Percentiles rank a stretch among this genome's conserved stretches.
These are phyloP conservation scores for Colletotrichum sp. DNA, from an alignment of 2,329 filamentous ascomycete genomes.

Conservation along the genomic window DNA sequence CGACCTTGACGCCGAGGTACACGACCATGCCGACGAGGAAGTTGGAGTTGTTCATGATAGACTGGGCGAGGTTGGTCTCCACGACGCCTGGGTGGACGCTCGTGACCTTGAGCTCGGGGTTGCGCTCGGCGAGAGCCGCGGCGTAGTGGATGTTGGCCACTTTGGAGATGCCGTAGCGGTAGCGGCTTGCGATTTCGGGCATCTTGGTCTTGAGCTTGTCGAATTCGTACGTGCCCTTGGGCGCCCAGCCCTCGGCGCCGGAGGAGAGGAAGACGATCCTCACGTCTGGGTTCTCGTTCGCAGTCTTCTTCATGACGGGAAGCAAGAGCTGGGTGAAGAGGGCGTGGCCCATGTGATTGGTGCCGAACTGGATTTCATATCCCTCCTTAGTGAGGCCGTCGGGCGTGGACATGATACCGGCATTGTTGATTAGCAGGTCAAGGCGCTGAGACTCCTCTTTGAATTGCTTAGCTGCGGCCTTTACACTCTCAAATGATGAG, in stretches of 20 bases:
- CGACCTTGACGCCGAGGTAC: constrained; percentile 78
- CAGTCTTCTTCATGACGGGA: constrained; percentile 27
- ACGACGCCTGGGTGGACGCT: constrained; percentile 36
- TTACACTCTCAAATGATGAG: constrained; percentile 18
- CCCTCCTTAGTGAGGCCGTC: constrained; percentile 30
- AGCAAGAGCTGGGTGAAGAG: constrained; percentile 28
- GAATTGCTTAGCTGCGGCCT: constrained; percentile 17
- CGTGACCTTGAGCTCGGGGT: constrained; percentile 30
- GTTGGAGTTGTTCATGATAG: constrained; percentile 80
- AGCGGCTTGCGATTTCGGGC: constrained; percentile 24
- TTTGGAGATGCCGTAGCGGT: constrained; percentile 38
- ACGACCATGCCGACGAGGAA: constrained; percentile 99
- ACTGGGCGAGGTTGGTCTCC: constrained; percentile 28
- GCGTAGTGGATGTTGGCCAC: constrained; percentile 37
- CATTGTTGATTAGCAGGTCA: constrained; percentile 35
- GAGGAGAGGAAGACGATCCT: constrained; percentile 36
- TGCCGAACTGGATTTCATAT: constrained; percentile 35
- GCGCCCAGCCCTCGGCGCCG: constrained; percentile 25
- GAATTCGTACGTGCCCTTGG: constrained; percentile 33
- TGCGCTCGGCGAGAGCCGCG: constrained; percentile 30
- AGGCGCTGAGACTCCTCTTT: constrained; percentile 23
- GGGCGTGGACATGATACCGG: constrained; percentile 30
- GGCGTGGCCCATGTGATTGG: constrained; percentile 33
- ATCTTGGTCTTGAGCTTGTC: constrained; percentile 30
- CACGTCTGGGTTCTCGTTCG: constrained; percentile 24